These are phyloP conservation scores for Fusarium sulawesiense DNA, from an alignment of 2,329 filamentous ascomycete species.

Conservation along the genomic window DNA sequence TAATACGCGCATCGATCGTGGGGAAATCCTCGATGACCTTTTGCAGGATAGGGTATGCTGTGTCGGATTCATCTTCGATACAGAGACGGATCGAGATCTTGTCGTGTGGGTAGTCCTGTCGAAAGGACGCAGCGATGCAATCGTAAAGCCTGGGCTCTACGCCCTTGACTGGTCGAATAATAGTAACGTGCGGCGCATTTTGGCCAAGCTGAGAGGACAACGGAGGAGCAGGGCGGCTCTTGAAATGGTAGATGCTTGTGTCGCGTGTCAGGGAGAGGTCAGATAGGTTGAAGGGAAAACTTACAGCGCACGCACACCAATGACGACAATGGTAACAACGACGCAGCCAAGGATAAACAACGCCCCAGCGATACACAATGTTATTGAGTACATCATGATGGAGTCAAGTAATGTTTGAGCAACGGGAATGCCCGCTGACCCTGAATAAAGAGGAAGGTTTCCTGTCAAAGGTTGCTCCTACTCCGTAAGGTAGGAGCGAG, in stretches of 20 bases:
- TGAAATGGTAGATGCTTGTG: constrained; percentile 64
- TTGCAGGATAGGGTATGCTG: constrained; percentile 79
- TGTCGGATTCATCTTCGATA: constrained; percentile 78
- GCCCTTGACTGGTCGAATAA: constrained; percentile 94
- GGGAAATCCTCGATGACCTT: constrained; percentile 80
- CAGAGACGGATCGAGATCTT: constrained; percentile 87
- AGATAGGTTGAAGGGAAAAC: constrained; percentile 31
- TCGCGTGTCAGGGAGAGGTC: constrained; percentile 9
- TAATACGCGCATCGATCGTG: constrained; percentile 74
- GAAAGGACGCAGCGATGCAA: constrained; percentile 87
- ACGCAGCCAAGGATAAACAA: constrained; percentile 65
- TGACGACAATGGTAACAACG: constrained; percentile 65
- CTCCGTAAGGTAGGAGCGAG: background rate
- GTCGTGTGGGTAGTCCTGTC: constrained; percentile 80
- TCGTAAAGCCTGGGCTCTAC: constrained; percentile 91
- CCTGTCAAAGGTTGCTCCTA: background rate
- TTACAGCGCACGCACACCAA: constrained; percentile 69
- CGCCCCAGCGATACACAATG: constrained; percentile 57
- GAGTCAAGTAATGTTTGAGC: background rate
- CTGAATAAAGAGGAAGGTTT: background rate
- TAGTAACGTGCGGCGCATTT: constrained; percentile 81
- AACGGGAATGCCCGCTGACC: constrained; percentile 7
- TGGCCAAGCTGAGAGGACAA: constrained; percentile 62
- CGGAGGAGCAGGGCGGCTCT: constrained; percentile 59
- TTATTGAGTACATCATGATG: constrained; percentile 44